Percentiles rank a stretch among this genome's conserved stretches.
These are phyloP conservation scores for Pythium insidiosum DNA, from an alignment of 352 stramenopile species.

Conservation along the genomic window DNA sequence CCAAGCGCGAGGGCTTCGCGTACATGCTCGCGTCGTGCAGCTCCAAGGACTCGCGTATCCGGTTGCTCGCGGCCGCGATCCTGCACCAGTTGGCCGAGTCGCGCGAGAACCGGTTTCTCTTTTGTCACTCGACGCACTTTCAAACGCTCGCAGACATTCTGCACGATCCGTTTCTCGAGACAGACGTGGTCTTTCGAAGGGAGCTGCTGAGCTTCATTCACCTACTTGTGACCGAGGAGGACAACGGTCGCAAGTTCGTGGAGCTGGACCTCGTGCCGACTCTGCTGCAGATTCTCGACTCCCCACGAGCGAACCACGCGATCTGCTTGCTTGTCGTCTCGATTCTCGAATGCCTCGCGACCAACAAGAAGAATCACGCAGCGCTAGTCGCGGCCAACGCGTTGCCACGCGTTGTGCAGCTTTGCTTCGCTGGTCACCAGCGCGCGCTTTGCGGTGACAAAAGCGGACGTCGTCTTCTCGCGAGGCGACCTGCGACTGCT, in stretches of 20 bases:
- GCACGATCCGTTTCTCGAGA: slow-evolving; percentile 60
- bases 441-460: slow-evolving; percentile 1
- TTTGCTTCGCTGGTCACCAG: slow-evolving; percentile 28
- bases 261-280: slow-evolving; percentile 41
- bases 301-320: slow-evolving; percentile 21
- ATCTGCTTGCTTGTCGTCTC: slow-evolving; percentile 42
- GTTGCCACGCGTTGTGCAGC: slow-evolving; percentile 36
- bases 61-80: slow-evolving; percentile 39
- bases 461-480: too few relatives aligned
- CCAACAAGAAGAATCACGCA: slow-evolving; percentile 39
- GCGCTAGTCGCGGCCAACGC: slow-evolving; percentile 37
- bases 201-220: slow-evolving; percentile 61
- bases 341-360: slow-evolving; percentile 46
- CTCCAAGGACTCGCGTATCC: slow-evolving; percentile 48
- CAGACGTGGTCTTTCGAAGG: slow-evolving; percentile 39
- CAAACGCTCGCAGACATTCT: slow-evolving; percentile 38
- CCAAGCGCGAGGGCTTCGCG: slow-evolving; percentile 55
- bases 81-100: slow-evolving; percentile 49
- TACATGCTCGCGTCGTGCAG: slow-evolving; percentile 55
- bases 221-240: slow-evolving; percentile 41
- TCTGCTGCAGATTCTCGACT: slow-evolving; percentile 42
- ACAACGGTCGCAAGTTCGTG: slow-evolving; percentile 51
- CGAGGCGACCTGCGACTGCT: neutral
- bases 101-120: slow-evolving; percentile 47
- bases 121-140: slow-evolving; percentile 57